Evolutionary conservation across 169 alveolate species (phyloP), one percentile per base, ranked within the genome.

Genomic region (Theileria annulata): DNA sequence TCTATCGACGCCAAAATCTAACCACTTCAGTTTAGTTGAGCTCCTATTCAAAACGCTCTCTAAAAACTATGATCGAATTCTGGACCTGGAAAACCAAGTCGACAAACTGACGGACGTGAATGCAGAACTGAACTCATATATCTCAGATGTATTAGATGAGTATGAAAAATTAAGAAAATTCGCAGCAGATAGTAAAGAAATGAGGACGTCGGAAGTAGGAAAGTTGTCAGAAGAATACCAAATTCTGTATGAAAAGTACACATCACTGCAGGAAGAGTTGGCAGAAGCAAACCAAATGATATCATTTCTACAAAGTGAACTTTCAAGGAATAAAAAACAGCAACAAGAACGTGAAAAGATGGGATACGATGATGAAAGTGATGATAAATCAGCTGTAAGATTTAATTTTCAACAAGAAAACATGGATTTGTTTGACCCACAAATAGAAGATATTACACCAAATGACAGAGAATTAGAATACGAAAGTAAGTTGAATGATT

Each of bases 141-240:
- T 80, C 23, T 71, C 77, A 13, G 70, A 47, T 23, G 81, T 79
- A 17, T 66, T 63, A 15, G 70, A 77, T 17, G 82, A 49, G 12
- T n/a, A 70, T 31, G 31, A 15, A 37, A 62, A 30, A 30, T 37
- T 62, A 37, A 62, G 71, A 10, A 62, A 62, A 30, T 62, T 62
- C 31, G 71, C 71, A 9, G 31, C 75, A 68, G 75, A 68, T 33
- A 35, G 64, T 28, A 48, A 68, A 17, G 75, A 68, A 28, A 68
- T 68, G 75, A 68, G 62, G 28, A 58, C 35, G 10, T 62, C 71
- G 33, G 71, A 62, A 37, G 37, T 62, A 21, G 71, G 71, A 23
- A 23, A 28, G 31, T 21, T 28, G 71, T 62, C 71, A 37, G 71
- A 62, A 30, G 71, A 62, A 21, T 62, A 62, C 71, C 76, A 68